Base-by-base conservation (phyloP, 2,329 filamentous ascomycete species). In the Scytalidium sp. region DNA sequence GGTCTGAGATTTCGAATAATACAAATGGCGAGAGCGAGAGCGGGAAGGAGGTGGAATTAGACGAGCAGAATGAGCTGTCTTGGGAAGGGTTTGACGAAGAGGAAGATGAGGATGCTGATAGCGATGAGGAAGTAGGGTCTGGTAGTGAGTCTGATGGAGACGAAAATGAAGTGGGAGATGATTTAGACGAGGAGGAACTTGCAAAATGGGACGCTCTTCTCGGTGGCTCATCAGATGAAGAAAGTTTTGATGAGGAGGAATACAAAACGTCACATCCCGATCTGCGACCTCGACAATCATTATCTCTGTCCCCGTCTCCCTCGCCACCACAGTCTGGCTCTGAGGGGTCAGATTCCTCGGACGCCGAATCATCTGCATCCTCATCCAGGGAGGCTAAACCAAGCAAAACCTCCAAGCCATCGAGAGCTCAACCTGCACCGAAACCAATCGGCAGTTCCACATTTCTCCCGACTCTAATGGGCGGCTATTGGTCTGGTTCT, bases 401-500 rank as follows among this genome's bases (percentile, higher is more conserved):
- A 49, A 47, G 46, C 43, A 45, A 39, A 47, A 41, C 48, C 36
- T 6, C 48, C 11, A 54, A 53, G 44, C 20, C 17, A 36, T 36
- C 32, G 5, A 36, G 13, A 49, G 3, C 51, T 29, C 56, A 51
- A 48, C 3, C 41, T 13, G 17, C 46, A 21, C 21, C 55, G 2
- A 43, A 44, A 13, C 52, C 57, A 45, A 39, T 50, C 19, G 50
- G 47, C 11, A 52, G 51, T 8, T 81, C 87, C 0, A 80, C 80
- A 0, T 90, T 91, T 64, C 71, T 94, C 2, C 89, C 89, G 0
- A 83, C 84, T 1, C 78, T 94, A 15, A 89, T 90, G 78, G 85
- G 84, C 19, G 87, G 87, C 50, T 95, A 93, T 70, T 80, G 89
- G 60, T 90, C 87, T 2, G 88, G 87, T 43, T 88, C 85, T 8